Base-by-base conservation (phyloP, 768 basidiomycete species). In the Termitomyces sp. region DNA sequence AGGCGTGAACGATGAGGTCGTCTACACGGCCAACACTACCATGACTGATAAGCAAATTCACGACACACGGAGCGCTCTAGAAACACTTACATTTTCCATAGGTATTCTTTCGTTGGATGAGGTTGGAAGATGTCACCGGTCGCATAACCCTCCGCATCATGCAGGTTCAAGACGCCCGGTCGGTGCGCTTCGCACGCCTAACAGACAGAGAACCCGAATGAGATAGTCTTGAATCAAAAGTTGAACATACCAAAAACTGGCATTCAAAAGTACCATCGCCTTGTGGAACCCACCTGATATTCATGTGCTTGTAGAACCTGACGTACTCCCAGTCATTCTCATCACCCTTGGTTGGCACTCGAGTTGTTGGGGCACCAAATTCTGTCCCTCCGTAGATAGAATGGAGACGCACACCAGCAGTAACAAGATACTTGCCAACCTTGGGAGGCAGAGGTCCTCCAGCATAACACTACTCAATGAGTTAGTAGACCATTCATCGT, bases 11-110 rank as follows among this genome's bases (percentile, higher is more conserved):
- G 32, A 73, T 68, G 22, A 73, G 69, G 55, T 74, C 74, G 68
- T 78, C 62, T 61, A 73, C 62, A 10, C 80, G 68, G 32, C 77
- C 77, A n/a, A 77, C 16, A 9, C 40, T 66, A 24, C 72, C 13
- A 27, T n/a, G n/a, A n/a, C n/a, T n/a, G n/a, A n/a, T n/a, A n/a
- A n/a, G n/a, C n/a, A n/a, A n/a, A n/a, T n/a, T n/a, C n/a, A n/a
- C n/a, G n/a, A n/a, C n/a, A n/a, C n/a, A n/a, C n/a, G n/a, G n/a
- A n/a, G n/a, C n/a, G n/a, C n/a, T n/a, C n/a, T n/a, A n/a, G n/a
- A 36, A 33, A 48, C 20, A 20, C 66, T 8, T 56, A 76, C 74
- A 77, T 58, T 57, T 67, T 73, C 62, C 69, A 79, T 8, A 75
- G 55, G n/a, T 68, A 65, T 13, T 68, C 58, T 24, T 77, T 70